phyloP scores from a whole-genome alignment of 441 rosid species.

The Manihot esculenta region DNA sequence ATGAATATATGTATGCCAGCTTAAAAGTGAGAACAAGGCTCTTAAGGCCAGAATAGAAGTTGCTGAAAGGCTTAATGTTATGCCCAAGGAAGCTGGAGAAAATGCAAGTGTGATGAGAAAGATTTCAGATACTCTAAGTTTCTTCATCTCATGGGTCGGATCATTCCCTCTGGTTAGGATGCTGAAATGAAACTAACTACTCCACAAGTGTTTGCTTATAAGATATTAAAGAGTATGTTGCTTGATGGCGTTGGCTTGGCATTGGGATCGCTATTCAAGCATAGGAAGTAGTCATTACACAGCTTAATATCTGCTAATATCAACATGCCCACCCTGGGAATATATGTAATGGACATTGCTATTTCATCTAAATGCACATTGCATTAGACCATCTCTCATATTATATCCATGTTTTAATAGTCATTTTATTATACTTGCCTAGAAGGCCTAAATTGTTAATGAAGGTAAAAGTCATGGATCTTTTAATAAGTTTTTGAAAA shows the following conservation, averaged over 20 bases:
- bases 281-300: neutral
- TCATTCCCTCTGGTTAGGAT: slow-evolving; percentile 10
- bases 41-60: slow-evolving; percentile 40
- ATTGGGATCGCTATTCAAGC: neutral
- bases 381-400: no score
- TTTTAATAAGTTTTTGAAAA: no score
- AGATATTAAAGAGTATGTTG: neutral
- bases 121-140: slow-evolving; percentile 34
- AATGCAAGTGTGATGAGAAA: slow-evolving; percentile 26
- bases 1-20: slow-evolving; percentile 38
- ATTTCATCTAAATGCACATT: no score
- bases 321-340: neutral
- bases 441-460: no score
- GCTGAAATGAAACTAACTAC: slow-evolving; percentile 8
- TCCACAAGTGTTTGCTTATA: neutral
- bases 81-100: slow-evolving; percentile 12
- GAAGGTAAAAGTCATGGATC: no score
- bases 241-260: neutral
- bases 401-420: neutral
- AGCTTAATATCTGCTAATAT: neutral
- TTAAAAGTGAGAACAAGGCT: slow-evolving; percentile 45
- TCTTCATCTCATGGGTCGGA: slow-evolving; percentile 32
- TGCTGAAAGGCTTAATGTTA: slow-evolving; percentile 25
- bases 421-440: neutral
- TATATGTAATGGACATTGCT: no score